Evolutionary conservation across 495 filamentous ascomycete genomes (phyloP).

Genomic region (Tuber brumale): DNA sequence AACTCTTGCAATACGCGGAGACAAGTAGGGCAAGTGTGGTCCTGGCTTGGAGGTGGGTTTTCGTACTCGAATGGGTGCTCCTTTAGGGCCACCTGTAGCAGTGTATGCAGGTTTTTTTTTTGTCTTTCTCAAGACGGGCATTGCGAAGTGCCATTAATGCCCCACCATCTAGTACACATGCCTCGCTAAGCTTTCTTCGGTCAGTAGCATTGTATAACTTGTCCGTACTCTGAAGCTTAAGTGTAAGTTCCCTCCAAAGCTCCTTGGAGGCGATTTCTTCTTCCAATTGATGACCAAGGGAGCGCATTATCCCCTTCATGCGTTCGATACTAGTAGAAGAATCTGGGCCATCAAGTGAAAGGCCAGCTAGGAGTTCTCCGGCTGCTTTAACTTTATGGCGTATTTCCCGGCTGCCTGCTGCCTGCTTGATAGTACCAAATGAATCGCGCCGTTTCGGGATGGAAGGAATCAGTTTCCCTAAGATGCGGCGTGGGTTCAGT

Average conservation of each 20-base stretch:
- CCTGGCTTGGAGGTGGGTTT: too few species aligned
- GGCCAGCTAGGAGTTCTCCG: neutral
- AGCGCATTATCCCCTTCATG: neutral
- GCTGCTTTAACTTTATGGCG: neutral
- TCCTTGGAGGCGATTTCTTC: neutral
- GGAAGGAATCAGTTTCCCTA: too few species aligned
- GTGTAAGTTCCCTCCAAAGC: neutral
- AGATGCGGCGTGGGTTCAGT: too few species aligned
- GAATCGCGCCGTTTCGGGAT: neutral
- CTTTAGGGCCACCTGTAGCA: too few species aligned
- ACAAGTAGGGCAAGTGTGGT: too few species aligned
- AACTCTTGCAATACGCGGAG: too few species aligned
- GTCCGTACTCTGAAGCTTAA: neutral
- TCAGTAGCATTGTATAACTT: neutral
- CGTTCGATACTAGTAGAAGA: neutral
- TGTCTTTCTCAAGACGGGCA: neutral
- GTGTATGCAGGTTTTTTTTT: neutral
- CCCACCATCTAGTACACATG: neutral
- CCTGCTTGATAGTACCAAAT: neutral
- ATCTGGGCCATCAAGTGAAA: neutral
- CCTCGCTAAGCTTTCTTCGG: neutral
- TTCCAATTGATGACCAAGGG: neutral
- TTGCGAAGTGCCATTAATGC: neutral
- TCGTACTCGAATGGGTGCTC: too few species aligned
- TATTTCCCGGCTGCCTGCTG: neutral